Percentiles rank a stretch among this genome's conserved stretches.
These are phyloP conservation scores for Naegleria gruberi DNA, from an alignment of 208 protist genomes.

Conservation along the genomic window DNA sequence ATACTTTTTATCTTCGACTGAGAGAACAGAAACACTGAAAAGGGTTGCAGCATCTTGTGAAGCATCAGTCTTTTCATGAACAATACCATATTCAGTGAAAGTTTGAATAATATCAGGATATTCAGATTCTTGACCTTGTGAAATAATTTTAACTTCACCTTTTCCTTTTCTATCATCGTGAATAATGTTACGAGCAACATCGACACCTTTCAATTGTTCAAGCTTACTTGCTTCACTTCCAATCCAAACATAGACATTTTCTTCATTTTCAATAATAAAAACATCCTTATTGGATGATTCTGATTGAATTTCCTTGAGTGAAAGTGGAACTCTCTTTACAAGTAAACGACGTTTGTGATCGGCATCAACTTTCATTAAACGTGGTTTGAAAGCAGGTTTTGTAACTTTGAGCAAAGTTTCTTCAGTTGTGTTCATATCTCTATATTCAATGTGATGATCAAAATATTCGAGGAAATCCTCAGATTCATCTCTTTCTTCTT, in stretches of 20 bases:
- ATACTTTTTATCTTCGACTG: neutral
- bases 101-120: neutral
- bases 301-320: neutral
- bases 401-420: neutral
- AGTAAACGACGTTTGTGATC: neutral
- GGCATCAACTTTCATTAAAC: neutral
- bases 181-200: neutral
- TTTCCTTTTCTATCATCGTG: neutral
- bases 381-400: neutral
- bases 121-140: neutral
- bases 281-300: neutral
- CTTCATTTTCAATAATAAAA: neutral
- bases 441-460: constrained; percentile 3
- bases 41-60: neutral
- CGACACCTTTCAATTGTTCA: neutral
- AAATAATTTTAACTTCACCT: neutral
- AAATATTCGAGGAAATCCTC: neutral
- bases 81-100: neutral
- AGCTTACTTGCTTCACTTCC: neutral
- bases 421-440: neutral
- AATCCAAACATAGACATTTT: neutral
- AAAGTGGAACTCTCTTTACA: neutral
- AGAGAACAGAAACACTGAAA: neutral
- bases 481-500: neutral
- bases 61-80: neutral